Evolutionary conservation across 495 filamentous ascomycete genomes (phyloP).

Genomic region (Xylaria nigripes): DNA sequence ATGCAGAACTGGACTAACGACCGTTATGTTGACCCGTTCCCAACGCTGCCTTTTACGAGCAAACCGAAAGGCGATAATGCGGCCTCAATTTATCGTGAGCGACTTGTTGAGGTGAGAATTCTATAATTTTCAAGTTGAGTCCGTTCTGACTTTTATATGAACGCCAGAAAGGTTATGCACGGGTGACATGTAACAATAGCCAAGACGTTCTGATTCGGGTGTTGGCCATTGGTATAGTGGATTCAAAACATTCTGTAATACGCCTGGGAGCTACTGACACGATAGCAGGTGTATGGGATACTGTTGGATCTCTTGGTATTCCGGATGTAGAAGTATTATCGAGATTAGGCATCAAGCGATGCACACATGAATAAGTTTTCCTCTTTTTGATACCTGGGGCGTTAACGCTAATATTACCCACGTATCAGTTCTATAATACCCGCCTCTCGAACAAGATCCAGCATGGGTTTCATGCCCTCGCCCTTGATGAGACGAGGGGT

Average conservation of each 20-base stretch:
- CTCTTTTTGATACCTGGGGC: neutral
- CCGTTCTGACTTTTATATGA: conserved; percentile 18
- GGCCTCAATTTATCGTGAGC: conserved; percentile 23
- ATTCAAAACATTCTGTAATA: neutral
- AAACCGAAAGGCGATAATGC: conserved; percentile 45
- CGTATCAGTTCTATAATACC: conserved; percentile 52
- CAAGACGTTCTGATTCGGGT: conserved; percentile 36
- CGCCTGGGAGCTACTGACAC: neutral
- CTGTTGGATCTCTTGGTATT: conserved; percentile 51
- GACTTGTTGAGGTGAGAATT: conserved; percentile 24
- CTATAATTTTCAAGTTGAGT: conserved; percentile 15
- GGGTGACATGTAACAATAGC: conserved; percentile 24
- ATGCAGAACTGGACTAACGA: conserved; percentile 48
- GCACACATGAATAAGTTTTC: conserved; percentile 37
- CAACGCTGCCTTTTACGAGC: conserved; percentile 47
- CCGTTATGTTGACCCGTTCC: conserved; percentile 47
- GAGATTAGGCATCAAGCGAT: conserved; percentile 33
- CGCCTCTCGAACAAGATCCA: conserved; percentile 49
- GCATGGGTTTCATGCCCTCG: conserved; percentile 67
- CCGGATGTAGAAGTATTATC: conserved; percentile 24
- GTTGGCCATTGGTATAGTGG: conserved; percentile 34
- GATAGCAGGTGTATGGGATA: conserved; percentile 48
- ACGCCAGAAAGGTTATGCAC: conserved; percentile 30
- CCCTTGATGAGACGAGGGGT: conserved; percentile 57
- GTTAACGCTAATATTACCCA: conserved; percentile 12